A percentile compares a stretch with the other conserved stretches of the same genome.
phyloP scores from a whole-genome alignment of 805 yeast genomes.

The Blastobotrys terrestris region DNA sequence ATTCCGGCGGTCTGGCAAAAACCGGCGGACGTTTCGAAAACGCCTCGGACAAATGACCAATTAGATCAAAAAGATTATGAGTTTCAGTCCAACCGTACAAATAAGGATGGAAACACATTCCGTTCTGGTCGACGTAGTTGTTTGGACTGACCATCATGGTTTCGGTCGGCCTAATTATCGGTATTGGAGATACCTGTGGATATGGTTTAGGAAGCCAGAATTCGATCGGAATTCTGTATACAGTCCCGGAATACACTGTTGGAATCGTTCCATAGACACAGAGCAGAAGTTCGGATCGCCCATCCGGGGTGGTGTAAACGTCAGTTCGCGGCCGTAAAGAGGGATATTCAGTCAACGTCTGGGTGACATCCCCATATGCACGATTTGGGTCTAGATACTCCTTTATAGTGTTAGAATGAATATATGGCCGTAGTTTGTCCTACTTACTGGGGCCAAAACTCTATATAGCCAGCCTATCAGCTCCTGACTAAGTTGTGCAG shows the following conservation, averaged over 20 bases:
- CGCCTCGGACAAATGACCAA: constrained; percentile 30
- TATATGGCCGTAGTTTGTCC: neutral
- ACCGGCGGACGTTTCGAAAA: constrained; percentile 45
- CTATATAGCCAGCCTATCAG: constrained; percentile 53
- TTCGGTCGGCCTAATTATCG: constrained; percentile 53
- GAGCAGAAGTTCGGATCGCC: constrained; percentile 53
- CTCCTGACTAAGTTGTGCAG: constrained; percentile 18
- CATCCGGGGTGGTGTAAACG: constrained; percentile 50
- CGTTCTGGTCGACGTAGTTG: constrained; percentile 63
- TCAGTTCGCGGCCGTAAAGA: constrained; percentile 65
- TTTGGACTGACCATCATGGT: constrained; percentile 49
- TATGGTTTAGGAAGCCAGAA: constrained; percentile 74
- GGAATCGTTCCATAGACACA: constrained; percentile 57
- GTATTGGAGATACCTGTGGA: constrained; percentile 64
- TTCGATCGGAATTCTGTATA: constrained; percentile 50
- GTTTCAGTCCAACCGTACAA: constrained; percentile 50
- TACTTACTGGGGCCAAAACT: constrained; percentile 44
- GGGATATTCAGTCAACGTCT: constrained; percentile 44
- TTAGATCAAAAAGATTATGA: constrained; percentile 30
- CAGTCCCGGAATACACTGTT: constrained; percentile 24
- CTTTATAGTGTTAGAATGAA: neutral
- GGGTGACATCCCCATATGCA: constrained; percentile 57
- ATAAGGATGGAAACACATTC: constrained; percentile 64
- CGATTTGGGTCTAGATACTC: constrained; percentile 52
- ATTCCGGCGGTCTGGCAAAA: constrained; percentile 30